These are phyloP conservation scores for Hypoxylon fragiforme DNA, from an alignment of 495 filamentous ascomycete species.

Conservation along the genomic window DNA sequence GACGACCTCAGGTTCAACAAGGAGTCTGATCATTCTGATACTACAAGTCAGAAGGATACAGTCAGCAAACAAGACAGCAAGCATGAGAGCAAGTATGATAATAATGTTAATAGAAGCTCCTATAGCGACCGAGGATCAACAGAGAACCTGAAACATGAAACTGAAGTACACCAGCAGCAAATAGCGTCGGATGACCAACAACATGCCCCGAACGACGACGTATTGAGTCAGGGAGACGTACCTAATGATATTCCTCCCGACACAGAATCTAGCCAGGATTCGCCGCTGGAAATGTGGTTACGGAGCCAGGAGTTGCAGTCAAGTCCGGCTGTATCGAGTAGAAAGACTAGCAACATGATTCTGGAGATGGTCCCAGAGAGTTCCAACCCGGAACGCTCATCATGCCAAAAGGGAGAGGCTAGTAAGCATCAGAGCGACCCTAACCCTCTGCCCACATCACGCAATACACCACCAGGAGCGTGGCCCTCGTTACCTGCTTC, in stretches of 20 bases:
- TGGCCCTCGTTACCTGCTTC: background rate
- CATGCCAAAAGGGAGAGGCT: conserved; percentile 1
- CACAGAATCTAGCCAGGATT: conserved; percentile 32
- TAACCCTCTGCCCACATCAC: background rate
- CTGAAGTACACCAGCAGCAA: background rate
- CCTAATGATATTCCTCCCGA: conserved; percentile 20
- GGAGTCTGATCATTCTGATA: background rate
- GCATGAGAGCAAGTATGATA: too few relatives aligned
- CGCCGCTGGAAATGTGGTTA: conserved; percentile 47
- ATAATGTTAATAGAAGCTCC: too few relatives aligned
- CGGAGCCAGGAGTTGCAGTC: conserved; percentile 45
- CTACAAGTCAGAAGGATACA: background rate
- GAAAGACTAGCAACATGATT: conserved; percentile 34
- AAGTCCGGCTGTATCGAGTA: conserved; percentile 33
- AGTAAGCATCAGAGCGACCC: background rate
- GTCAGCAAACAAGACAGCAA: background rate
- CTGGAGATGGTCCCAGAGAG: conserved; percentile 25
- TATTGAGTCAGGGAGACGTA: conserved; percentile 6
- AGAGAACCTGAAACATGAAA: too few relatives aligned
- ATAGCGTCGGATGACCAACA: conserved; percentile 3
- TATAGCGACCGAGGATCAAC: too few relatives aligned
- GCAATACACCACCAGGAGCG: background rate
- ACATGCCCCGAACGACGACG: conserved; percentile 5
- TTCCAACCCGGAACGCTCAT: conserved; percentile 8
- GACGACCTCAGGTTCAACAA: conserved; percentile 1